Base-by-base conservation (phyloP, 495 filamentous ascomycete species). In the Penicillium ochrochloron region DNA sequence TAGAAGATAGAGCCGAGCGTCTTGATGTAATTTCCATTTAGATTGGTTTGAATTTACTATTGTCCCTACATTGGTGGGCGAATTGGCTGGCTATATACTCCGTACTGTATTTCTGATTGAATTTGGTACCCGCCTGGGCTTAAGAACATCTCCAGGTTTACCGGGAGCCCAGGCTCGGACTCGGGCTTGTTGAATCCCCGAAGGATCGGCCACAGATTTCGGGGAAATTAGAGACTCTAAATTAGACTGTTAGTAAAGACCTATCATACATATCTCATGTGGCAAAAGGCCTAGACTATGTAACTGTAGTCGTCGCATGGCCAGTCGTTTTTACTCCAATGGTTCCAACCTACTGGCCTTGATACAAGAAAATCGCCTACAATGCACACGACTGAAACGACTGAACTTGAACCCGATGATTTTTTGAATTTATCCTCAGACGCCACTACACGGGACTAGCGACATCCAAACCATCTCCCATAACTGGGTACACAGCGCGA, bases 381-480 rank as follows among this genome's bases (percentile, higher is more conserved):
- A 61, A 51, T 34, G 63, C 58, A 61, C 41, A 66, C 67, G 48
- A 37, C 41, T 71, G 54, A 63, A 33, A 66, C 67, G 48, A 37
- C 41, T 71, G 54, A 63, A 33, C 31, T 55, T 64, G 64, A 69
- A 76, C 76, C 78, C 76, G 72, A 69, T 73, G 67, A 74, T 76
- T 76, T 78, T 80, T 78, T 75, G 61, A 66, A 76, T 73, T 74
- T 72, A 78, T 77, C 75, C 75, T 73, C 67, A 76, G 73, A 74
- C 68, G 75, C 76, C 76, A 75, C 77, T 78, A 77, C 72, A 79
- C 73, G 78, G 78, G 77, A 78, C 72, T 80, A 80, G 73, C 65
- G 74, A 81, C 75, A 78, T 78, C 72, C 73, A 73, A 76, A 76
- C 75, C 76, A 78, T 75, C 75, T 70, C 65, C 76, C 76, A 74